A percentile compares a stretch with the other conserved stretches of the same genome.
Evolutionary conservation across 2,329 filamentous ascomycete genomes (phyloP).

Genomic region (Aspergillus cejpii): DNA sequence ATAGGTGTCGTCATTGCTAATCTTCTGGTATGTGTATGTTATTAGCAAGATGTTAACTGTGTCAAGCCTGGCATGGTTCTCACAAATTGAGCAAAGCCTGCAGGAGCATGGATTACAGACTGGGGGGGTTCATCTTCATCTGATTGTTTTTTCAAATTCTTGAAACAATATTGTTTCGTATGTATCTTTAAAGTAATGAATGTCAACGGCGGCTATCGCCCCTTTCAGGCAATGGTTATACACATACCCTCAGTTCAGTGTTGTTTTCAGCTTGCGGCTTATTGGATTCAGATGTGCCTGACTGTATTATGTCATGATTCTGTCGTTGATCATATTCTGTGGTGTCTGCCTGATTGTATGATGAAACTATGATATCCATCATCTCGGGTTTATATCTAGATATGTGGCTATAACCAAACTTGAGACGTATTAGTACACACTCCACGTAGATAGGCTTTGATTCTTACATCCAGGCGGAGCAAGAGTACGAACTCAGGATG

Average conservation of each 20-base stretch:
- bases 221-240: not conserved
- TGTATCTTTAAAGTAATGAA: constrained; percentile 24
- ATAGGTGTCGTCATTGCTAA: not conserved
- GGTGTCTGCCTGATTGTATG: not conserved
- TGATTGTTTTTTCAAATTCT: constrained; percentile 34
- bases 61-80: constrained; percentile 22
- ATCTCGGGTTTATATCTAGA: not conserved
- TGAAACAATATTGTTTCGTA: constrained; percentile 18
- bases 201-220: not conserved
- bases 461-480: constrained; percentile 5
- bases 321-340: not conserved
- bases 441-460: not conserved
- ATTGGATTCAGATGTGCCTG: not conserved
- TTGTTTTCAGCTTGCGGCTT: not conserved
- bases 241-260: constrained; percentile 23
- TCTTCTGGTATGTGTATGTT: not conserved
- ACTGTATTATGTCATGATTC: not conserved
- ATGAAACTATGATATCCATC: not conserved
- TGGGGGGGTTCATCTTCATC: constrained; percentile 65
- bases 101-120: constrained; percentile 85
- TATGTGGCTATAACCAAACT: constrained; percentile 5
- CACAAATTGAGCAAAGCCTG: constrained; percentile 77
- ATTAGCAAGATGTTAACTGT: not conserved
- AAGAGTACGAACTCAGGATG: not conserved
- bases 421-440: constrained; percentile 3